Evolutionary conservation across 208 protist species (phyloP).

Genomic region (Acanthamoeba castellanii): DNA sequence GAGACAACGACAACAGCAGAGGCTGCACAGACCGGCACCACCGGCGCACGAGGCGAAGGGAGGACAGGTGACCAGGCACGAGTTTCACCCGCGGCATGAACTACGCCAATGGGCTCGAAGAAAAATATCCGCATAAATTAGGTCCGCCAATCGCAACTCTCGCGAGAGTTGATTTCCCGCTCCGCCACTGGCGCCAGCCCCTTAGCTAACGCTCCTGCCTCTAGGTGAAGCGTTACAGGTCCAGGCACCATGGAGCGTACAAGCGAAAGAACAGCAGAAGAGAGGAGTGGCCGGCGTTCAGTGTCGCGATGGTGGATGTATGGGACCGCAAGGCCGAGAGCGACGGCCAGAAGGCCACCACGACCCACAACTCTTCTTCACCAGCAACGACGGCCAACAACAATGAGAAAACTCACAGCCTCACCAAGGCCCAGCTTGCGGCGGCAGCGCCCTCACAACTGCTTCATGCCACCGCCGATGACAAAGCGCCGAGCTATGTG

Average conservation of each 20-base stretch:
- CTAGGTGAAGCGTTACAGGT: too few species aligned
- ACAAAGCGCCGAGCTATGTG: neutral
- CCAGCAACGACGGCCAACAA: neutral
- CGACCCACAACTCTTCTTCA: neutral
- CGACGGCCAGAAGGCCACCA: neutral
- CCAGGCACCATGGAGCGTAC: too few species aligned
- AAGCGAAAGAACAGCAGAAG: neutral
- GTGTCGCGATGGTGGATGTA: neutral
- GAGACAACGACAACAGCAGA: neutral
- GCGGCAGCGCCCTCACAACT: neutral
- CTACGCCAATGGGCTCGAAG: too few species aligned
- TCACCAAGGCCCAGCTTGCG: neutral
- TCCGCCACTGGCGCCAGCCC: too few species aligned
- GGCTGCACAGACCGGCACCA: neutral
- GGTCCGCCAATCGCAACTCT: too few species aligned
- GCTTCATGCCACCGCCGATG: neutral
- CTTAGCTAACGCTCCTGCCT: too few species aligned
- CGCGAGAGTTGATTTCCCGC: too few species aligned
- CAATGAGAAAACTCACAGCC: neutral
- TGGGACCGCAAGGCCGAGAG: neutral
- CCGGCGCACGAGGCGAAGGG: neutral
- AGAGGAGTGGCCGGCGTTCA: neutral
- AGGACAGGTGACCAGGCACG: neutral
- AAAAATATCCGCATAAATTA: too few species aligned
- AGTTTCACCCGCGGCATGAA: too few species aligned